Percentiles rank a stretch among this genome's conserved stretches.
Evolutionary conservation across 164 flowering plant species (phyloP).

Genomic region (Magnolia changhungtana): DNA sequence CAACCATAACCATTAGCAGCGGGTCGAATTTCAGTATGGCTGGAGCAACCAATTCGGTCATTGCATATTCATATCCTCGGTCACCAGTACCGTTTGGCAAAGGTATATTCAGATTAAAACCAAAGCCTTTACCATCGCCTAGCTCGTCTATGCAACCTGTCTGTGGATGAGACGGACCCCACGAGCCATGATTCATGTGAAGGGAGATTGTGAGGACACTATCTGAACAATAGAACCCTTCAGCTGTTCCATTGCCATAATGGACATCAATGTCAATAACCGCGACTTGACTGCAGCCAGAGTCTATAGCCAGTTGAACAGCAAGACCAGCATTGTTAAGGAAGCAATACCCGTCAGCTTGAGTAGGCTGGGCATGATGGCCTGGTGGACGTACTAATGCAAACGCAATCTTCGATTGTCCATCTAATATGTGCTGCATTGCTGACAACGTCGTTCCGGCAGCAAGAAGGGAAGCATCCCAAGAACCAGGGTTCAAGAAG

Average conservation of each 20-base stretch:
- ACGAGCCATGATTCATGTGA: constrained; percentile 96
- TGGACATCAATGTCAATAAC: constrained; percentile 96
- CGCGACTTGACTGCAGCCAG: constrained; percentile 61
- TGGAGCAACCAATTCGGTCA: constrained; percentile 71
- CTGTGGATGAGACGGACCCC: constrained; percentile 98
- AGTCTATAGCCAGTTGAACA: constrained; percentile 57
- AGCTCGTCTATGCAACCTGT: constrained; percentile 70
- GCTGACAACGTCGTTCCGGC: constrained; percentile 87
- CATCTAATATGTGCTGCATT: constrained; percentile 73
- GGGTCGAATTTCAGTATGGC: constrained; percentile 68
- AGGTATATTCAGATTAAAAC: constrained; percentile 82
- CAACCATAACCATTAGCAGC: constrained; percentile 59
- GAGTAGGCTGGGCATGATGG: constrained; percentile 95
- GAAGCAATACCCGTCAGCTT: constrained; percentile 95
- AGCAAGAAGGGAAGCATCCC: constrained; percentile 80
- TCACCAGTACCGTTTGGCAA: constrained; percentile 92
- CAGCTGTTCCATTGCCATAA: constrained; percentile 94
- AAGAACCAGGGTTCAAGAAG: constrained; percentile 80
- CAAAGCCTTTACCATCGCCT: constrained; percentile 78
- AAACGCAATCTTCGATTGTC: constrained; percentile 62
- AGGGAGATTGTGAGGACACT: constrained; percentile 82
- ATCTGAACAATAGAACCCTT: constrained; percentile 72
- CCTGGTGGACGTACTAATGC: constrained; percentile 96
- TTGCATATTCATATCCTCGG: constrained; percentile 63
- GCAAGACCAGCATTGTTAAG: constrained; percentile 93